These are phyloP conservation scores for Penicillium sp. DNA, from an alignment of 2,329 filamentous ascomycete genomes.

Conservation along the genomic window DNA sequence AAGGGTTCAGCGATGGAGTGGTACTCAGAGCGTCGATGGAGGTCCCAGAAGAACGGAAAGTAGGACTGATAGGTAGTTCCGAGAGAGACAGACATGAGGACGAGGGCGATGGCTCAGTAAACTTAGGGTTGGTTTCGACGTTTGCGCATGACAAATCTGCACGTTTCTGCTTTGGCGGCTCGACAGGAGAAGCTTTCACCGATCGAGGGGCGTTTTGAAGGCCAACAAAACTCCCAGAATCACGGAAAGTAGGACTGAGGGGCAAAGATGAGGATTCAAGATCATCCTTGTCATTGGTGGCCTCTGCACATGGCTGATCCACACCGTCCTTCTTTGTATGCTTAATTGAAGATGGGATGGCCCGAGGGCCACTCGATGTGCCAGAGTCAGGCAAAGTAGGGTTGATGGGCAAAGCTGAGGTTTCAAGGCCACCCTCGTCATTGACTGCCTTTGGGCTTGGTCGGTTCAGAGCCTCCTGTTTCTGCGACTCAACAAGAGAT, in stretches of 20 bases:
- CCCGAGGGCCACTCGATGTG: background rate
- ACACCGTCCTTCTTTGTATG: background rate
- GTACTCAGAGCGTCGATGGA: background rate
- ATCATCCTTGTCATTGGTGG: background rate
- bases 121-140: background rate
- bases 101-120: background rate
- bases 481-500: background rate
- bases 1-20: background rate
- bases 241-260: background rate
- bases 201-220: background rate
- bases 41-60: background rate
- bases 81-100: background rate
- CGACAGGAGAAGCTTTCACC: background rate
- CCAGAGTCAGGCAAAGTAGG: background rate
- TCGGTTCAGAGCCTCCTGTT: background rate
- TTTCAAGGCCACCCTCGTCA: background rate
- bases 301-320: background rate
- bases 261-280: background rate
- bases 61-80: conserved; percentile 1
- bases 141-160: background rate
- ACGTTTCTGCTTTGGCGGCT: background rate
- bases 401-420: conserved; percentile 4
- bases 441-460: background rate
- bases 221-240: background rate
- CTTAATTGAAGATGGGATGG: background rate